Percentiles rank a stretch among this genome's conserved stretches.
These are phyloP conservation scores for Parastagonospora avenae DNA, from an alignment of 2,329 filamentous ascomycete species.

Conservation along the genomic window DNA sequence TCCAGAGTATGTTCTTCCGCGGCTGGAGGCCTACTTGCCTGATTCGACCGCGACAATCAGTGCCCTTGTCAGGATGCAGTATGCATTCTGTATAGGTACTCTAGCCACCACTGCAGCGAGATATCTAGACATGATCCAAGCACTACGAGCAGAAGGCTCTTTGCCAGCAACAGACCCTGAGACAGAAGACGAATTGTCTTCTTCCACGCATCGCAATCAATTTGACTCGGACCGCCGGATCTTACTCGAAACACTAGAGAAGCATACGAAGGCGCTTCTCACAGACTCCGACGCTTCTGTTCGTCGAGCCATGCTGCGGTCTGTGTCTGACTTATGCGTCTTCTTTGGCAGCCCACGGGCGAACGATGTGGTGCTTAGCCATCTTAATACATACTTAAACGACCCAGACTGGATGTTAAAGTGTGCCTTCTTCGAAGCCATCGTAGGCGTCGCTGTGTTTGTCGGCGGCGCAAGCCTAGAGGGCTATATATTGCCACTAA, in stretches of 20 bases:
- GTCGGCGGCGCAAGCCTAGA: slow-evolving; percentile 88
- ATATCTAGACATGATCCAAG: slow-evolving; percentile 90
- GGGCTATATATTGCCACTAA: slow-evolving; percentile 92
- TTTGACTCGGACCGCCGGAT: slow-evolving; percentile 88
- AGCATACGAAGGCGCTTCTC: slow-evolving; percentile 85
- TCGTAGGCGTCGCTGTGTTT: slow-evolving; percentile 90
- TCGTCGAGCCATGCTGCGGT: slow-evolving; percentile 86
- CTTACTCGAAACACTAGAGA: slow-evolving; percentile 81
- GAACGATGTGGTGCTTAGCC: slow-evolving; percentile 94
- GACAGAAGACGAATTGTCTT: slow-evolving; percentile 74
- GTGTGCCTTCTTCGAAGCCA: slow-evolving; percentile 94
- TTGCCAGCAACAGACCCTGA: slow-evolving; percentile 78
- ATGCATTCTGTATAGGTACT: slow-evolving; percentile 89
- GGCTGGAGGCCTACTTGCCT: slow-evolving; percentile 62
- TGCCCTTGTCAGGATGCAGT: slow-evolving; percentile 81
- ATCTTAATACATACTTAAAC: slow-evolving; percentile 96
- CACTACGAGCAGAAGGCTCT: slow-evolving; percentile 81
- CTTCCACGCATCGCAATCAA: slow-evolving; percentile 74
- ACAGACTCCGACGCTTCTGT: slow-evolving; percentile 87
- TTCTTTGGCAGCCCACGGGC: slow-evolving; percentile 93
- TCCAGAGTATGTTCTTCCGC: slow-evolving; percentile 68
- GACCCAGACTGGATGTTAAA: slow-evolving; percentile 96
- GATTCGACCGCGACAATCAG: slow-evolving; percentile 55
- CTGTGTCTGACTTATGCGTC: slow-evolving; percentile 88
- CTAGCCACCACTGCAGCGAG: slow-evolving; percentile 82